Percentiles rank a stretch among this genome's conserved stretches.
Evolutionary conservation across 139 green algal genomes (phyloP).

Genomic region (Chloropicon primus): DNA sequence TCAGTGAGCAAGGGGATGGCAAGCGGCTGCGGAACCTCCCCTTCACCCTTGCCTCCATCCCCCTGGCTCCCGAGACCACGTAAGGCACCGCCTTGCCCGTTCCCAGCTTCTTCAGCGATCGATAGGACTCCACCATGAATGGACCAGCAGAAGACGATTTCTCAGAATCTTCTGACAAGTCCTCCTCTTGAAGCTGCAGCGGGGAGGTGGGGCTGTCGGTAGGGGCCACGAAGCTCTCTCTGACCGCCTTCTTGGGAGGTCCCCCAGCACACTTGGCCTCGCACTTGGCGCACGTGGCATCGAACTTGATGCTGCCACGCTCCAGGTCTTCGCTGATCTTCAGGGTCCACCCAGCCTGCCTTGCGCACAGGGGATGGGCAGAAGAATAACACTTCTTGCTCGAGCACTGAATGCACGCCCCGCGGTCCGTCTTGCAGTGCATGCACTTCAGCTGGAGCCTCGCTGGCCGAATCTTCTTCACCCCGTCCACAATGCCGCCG

Average conservation of each 20-base stretch:
- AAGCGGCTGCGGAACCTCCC: neutral
- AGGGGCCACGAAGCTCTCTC: too few species aligned
- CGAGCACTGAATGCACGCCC: conserved; percentile 54
- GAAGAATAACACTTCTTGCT: conserved; percentile 36
- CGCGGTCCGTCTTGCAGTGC: conserved; percentile 53
- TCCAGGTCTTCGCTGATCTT: conserved; percentile 7
- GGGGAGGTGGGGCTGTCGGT: too few species aligned
- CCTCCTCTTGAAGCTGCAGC: too few species aligned
- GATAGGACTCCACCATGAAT: neutral
- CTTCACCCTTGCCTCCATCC: neutral
- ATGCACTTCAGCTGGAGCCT: conserved; percentile 34
- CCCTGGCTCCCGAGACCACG: neutral
- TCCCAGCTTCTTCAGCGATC: neutral
- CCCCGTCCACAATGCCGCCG: neutral
- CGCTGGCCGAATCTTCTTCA: conserved; percentile 14
- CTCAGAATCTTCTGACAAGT: too few species aligned
- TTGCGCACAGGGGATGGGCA: conserved; percentile 67
- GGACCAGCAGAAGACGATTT: too few species aligned
- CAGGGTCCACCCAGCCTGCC: conserved; percentile 25
- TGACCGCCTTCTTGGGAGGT: neutral
- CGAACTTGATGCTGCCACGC: neutral
- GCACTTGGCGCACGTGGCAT: neutral
- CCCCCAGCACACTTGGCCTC: neutral
- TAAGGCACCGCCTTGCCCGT: neutral
- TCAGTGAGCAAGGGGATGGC: conserved; percentile 5